A percentile compares a stretch with the other conserved stretches of the same genome.
These are phyloP conservation scores for Aureobasidium zeae DNA, from an alignment of 2,329 filamentous ascomycete species.

Conservation along the genomic window DNA sequence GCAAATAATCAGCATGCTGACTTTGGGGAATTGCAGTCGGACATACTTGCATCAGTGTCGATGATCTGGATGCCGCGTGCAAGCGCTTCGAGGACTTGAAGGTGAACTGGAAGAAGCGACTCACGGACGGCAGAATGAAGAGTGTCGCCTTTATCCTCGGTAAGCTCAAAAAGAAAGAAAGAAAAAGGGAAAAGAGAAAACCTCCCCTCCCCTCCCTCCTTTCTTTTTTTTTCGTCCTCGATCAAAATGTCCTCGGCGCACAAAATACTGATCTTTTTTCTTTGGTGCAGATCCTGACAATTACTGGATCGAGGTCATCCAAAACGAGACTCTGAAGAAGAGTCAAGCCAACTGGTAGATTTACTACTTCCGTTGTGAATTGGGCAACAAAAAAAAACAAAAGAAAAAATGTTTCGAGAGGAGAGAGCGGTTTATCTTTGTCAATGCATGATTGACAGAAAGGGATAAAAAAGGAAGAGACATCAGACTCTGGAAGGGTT, in stretches of 20 bases:
- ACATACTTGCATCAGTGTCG: conserved; percentile 80
- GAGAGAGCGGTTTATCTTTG: too few relatives aligned
- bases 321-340: conserved; percentile 59
- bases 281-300: conserved; percentile 54
- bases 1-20: not conserved
- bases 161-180: too few relatives aligned
- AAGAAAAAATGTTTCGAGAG: too few relatives aligned
- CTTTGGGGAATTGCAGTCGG: conserved; percentile 49
- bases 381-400: too few relatives aligned
- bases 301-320: conserved; percentile 71
- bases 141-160: conserved; percentile 83
- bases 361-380: too few relatives aligned
- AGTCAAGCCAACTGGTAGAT: conserved; percentile 16
- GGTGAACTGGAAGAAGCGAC: conserved; percentile 87
- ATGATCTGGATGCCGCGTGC: conserved; percentile 82
- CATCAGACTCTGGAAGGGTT: too few relatives aligned
- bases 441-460: too few relatives aligned
- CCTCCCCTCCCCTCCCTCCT: too few relatives aligned
- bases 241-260: too few relatives aligned
- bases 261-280: not conserved
- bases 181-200: too few relatives aligned
- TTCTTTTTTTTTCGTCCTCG: too few relatives aligned
- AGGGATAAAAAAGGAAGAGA: too few relatives aligned
- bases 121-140: conserved; percentile 87
- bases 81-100: conserved; percentile 71